Evolutionary conservation across 1,284 basidiomycete genomes (phyloP), one percentile per base, ranked within the genome.

Genomic region (Malassezia equina): DNA sequence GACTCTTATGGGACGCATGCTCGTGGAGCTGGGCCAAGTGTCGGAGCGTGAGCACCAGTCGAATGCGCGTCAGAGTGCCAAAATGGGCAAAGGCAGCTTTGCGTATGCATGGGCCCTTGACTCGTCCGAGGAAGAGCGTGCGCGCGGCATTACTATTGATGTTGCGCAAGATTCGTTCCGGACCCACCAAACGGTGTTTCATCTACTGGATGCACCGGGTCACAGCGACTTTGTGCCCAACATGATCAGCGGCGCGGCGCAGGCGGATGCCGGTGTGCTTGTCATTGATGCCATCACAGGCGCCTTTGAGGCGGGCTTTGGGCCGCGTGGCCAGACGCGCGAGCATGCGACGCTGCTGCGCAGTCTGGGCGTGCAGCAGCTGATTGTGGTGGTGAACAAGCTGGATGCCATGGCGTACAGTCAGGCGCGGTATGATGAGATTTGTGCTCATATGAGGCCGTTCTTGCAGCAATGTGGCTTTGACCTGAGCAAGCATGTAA

Each of bases 101-200:
- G 89, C 87, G 52, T 96, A 93, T 82, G 93, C 93, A 8, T 99
- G 93, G 93, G 86, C 89, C 32, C 80, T 98, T 32, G 93, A 99
- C 71, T 90, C 89, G 2, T 86, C 90, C 3, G 81, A 82, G 0
- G 93, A 98, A 76, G 93, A 99, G 76, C 80, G 93, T 54, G 86
- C 90, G 76, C 80, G 93, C 66, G 93, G 93, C 36, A 89, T 98
- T 32, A 98, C 93, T 0, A 98, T 98, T 83, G 94, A 98, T 70
- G 86, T 98, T 52, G 91, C 90, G 0, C 80, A 86, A 51, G 88
- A 93, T 67, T 82, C 83, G 25, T 81, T 98, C 63, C 75, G 80
- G 8, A 95, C 90, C 0, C 78, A 82, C 0, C 81, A 86, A 64
- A 81, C 86, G 47, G 81, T 83, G 54, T 85, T 96, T 62, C 95